Evolutionary conservation across 805 yeast species (phyloP), one percentile per base, ranked within the genome.

Genomic region (Metschnikowia proteae): DNA sequence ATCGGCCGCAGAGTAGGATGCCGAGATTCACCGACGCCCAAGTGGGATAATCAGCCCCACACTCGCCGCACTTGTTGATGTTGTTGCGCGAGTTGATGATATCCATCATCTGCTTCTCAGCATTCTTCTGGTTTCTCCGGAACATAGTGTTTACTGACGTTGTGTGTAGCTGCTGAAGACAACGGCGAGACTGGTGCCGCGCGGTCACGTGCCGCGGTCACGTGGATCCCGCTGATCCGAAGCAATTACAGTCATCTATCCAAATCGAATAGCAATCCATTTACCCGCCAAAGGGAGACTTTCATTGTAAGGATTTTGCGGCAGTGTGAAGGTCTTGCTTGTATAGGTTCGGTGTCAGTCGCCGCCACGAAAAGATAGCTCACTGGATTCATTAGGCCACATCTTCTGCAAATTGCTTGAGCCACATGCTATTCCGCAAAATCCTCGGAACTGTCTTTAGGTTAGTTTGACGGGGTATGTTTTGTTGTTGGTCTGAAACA

Each of bases 1-100:
- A 88, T 55, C 94, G 71, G 11, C 94, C 94, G 70, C 96, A 88
- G 13, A 88, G 70, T 50, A 88, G 82, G 4, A 87, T 68, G 27
- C 95, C 96, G 38, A 87, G 51, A 52, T 63, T 70, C 48, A 59
- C 65, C 34, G 74, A 69, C 3, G 76, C 76, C 76, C 76, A 73
- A 57, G 86, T 87, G 6, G 96, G 94, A 63, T 77, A 83, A 3
- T 78, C 61, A 4, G 81, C 68, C 2, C 80, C 79, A 67, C 96
- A 88, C 62, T 88, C 96, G 33, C 90, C 95, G 65, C 96, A 88
- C 61, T 74, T 79, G 64, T 86, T 86, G 42, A 71, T 68, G 61
- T 87, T 88, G 13, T 66, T 80, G 9, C 79, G 70, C 38, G 71
- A 61, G 60, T 84, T 85, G 55, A 86, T 74, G 49, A 86, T 64